Evolutionary conservation across 192 early-diverging fungal species (phyloP), one percentile per base, ranked within the genome.

Genomic region (Mortierella alpina): DNA sequence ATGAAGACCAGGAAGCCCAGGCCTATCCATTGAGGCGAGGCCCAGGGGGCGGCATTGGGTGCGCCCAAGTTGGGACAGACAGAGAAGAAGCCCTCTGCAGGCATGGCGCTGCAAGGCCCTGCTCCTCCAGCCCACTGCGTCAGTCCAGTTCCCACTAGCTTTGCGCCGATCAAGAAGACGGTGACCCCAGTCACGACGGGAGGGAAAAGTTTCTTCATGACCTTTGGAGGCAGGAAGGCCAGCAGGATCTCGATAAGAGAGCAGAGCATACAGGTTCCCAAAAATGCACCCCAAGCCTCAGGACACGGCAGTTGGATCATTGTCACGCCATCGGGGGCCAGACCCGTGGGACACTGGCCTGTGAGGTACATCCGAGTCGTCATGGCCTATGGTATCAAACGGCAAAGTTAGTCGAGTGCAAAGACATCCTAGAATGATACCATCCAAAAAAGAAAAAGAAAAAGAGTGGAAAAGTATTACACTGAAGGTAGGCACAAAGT

Each of bases 191-290:
- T 83, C 14, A 88, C 87, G 7, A 87, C 65, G 0, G 85, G 85
- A 7, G 87, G 87, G 70, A 88, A 88, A 1, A 88, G 17, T 10
- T 72, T 75, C 51, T 83, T 75, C 69, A 88, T 85, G 46, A 72
- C 70, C 64, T 70, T 77, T 2, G 84, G 84, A 44, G 88, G 87
- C 4, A 89, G 63, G 63, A 87, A 88, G 39, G 80, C 71, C 45
- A 89, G 73, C 3, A 70, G 66, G 23, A 88, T 84, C 46, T 85
- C 86, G 41, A 89, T 82, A 14, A 85, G 64, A 11, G 82, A 74
- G 54, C 88, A 86, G 4, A 86, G 67, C 86, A 88, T 86, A 20
- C 78, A 83, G 2, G 88, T 88, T n/a, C 88, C 88, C 11, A 88
- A 52, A 57, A 88, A 75, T 2, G 87, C 87, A 15, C 87, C 87